Conservation (phyloP, 2,329 filamentous ascomycete genomes). For the Calycina herbarum region DNA sequence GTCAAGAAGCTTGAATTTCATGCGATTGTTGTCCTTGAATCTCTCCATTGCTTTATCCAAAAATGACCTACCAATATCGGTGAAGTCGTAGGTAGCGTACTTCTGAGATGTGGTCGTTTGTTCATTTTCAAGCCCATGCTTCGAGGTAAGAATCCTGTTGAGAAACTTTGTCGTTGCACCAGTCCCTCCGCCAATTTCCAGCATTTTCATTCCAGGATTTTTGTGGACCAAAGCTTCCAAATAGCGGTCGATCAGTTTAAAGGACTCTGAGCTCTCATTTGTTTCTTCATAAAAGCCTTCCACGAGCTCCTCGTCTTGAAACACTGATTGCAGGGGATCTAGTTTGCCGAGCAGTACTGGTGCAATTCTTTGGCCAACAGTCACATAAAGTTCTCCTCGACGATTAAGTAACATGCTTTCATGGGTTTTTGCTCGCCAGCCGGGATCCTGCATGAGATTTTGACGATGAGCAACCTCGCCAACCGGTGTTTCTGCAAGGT, state of each 20-base stretch:
- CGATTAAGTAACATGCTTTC: background rate
- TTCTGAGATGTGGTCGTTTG: background rate
- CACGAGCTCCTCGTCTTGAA: background rate
- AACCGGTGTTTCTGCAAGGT: background rate
- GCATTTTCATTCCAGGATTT: conserved; percentile 24
- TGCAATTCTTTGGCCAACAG: background rate
- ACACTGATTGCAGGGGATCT: background rate
- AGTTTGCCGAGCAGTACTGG: background rate
- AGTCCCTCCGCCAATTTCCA: conserved; percentile 25
- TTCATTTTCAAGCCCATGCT: background rate
- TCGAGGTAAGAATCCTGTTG: background rate
- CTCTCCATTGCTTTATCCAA: background rate
- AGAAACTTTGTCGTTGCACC: background rate
- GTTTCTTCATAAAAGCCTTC: background rate
- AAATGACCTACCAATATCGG: background rate
- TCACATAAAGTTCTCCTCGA: background rate
- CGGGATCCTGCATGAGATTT: too few relatives aligned
- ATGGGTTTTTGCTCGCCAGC: too few relatives aligned
- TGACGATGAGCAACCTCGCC: too few relatives aligned
- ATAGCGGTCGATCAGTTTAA: background rate
- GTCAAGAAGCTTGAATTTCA: conserved; percentile 5
- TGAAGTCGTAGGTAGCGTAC: conserved; percentile 11
- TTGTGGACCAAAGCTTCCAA: conserved; percentile 21
- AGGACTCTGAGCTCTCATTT: background rate
- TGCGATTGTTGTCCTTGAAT: background rate